A percentile compares a stretch with the other conserved stretches of the same genome.
Evolutionary conservation across 352 stramenopile species (phyloP).

Genomic region (Hyphochytrium catenoides): DNA sequence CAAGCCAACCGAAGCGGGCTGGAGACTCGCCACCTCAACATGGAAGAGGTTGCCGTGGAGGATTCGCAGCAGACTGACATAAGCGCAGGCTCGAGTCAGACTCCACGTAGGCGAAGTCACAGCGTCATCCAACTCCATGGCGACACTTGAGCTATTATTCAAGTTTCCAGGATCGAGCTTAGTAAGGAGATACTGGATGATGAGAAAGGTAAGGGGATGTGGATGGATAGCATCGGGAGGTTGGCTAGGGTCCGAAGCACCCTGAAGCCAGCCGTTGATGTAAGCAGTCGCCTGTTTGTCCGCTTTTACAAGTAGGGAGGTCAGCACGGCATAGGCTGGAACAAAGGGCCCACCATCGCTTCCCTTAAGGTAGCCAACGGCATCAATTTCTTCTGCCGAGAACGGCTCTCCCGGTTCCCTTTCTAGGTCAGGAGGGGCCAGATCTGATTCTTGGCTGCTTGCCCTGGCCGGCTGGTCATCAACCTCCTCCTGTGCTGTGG

Average conservation of each 20-base stretch:
- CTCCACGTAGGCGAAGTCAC: constrained; percentile 18
- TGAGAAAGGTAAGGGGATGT: constrained; percentile 58
- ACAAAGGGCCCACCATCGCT: constrained; percentile 14
- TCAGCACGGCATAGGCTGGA: no score
- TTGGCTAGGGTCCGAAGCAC: no score
- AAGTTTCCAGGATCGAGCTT: neutral
- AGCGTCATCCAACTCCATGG: constrained; percentile 1
- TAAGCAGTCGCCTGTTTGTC: no score
- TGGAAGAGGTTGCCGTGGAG: constrained; percentile 60
- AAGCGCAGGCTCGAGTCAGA: constrained; percentile 27
- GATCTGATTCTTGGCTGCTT: no score
- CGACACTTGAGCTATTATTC: neutral
- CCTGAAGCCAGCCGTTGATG: no score
- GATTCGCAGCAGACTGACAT: constrained; percentile 31
- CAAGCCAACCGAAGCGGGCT: constrained; percentile 47
- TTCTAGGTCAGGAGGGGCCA: constrained; percentile 10
- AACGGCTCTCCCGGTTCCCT: constrained; percentile 16
- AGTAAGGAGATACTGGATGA: constrained; percentile 47
- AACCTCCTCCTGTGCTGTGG: constrained; percentile 37
- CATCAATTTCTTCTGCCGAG: constrained; percentile 34
- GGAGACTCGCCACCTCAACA: constrained; percentile 39
- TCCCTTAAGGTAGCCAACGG: constrained; percentile 17
- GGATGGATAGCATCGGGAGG: no score
- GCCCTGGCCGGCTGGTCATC: constrained; percentile 18
- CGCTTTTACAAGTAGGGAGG: no score